Percentiles rank a stretch among this genome's conserved stretches.
Conservation (phyloP, 2,329 filamentous ascomycete species). For the Colletotrichum sp. region DNA sequence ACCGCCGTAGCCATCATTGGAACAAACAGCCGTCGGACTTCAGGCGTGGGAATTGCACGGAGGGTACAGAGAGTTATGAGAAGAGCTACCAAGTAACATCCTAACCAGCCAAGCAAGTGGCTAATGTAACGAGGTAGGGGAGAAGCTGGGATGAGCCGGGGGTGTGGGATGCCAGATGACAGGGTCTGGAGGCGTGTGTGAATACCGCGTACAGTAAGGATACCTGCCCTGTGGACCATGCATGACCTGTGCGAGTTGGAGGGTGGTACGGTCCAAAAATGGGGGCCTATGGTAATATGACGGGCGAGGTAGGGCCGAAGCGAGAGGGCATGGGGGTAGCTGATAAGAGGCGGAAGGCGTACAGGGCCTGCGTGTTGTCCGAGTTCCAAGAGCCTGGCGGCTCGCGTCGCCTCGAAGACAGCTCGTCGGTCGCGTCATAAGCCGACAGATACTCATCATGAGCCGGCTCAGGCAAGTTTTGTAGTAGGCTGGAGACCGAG, state of each 20-base stretch:
- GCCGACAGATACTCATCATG: neutral
- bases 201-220: neutral
- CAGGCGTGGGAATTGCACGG: neutral
- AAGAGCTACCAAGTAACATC: neutral
- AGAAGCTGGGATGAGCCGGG: conserved; percentile 8
- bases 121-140: conserved; percentile 5
- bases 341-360: conserved; percentile 12
- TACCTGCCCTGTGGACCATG: neutral
- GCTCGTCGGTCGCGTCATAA: neutral
- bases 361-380: neutral
- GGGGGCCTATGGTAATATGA: neutral
- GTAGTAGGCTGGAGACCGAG: neutral
- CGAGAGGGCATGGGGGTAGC: neutral
- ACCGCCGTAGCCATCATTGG: neutral
- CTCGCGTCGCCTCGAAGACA: neutral
- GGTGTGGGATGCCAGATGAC: conserved; percentile 1
- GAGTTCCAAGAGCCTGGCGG: neutral
- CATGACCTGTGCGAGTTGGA: neutral
- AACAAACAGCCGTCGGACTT: neutral
- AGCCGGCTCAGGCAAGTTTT: neutral
- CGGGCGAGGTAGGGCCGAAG: conserved; percentile 14
- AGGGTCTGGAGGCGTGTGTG: neutral
- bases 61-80: neutral
- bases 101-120: conserved; percentile 10
- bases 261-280: neutral